Evolutionary conservation across 2,329 filamentous ascomycete species (phyloP).

Genomic region (Neocucurbitaria cava): DNA sequence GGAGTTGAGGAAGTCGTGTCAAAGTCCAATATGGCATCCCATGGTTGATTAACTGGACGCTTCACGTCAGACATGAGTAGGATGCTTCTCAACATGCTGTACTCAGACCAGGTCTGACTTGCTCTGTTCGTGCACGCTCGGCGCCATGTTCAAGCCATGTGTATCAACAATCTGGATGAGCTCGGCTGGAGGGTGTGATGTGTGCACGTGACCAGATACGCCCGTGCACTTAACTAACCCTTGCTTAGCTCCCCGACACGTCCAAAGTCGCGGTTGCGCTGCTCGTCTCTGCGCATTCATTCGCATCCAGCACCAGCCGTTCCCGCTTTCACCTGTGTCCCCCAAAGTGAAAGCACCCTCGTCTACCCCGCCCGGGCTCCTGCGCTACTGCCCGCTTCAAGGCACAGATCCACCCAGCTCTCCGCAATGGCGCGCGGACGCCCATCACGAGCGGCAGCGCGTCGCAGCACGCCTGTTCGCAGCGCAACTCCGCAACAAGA

Average conservation of each 20-base stretch:
- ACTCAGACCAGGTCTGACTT: background rate
- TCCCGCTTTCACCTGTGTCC: slow-evolving; percentile 5
- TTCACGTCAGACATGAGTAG: background rate
- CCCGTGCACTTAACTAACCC: slow-evolving; percentile 15
- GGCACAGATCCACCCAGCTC: background rate
- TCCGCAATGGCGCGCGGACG: slow-evolving; percentile 44
- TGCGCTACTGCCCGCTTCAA: background rate
- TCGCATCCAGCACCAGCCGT: slow-evolving; percentile 4
- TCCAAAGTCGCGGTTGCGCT: slow-evolving; percentile 27
- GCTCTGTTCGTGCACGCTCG: background rate
- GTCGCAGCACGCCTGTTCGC: slow-evolving; percentile 46
- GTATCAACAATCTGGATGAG: no score
- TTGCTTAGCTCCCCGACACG: slow-evolving; percentile 18
- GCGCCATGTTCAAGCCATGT: background rate
- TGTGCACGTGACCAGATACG: slow-evolving; percentile 11
- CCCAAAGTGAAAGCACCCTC: background rate
- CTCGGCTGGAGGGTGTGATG: no score
- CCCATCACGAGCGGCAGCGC: slow-evolving; percentile 48
- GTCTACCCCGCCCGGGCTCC: background rate
- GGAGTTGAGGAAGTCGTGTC: background rate
- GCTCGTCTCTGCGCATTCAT: slow-evolving; percentile 10
- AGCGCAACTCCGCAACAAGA: slow-evolving; percentile 47
- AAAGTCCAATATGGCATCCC: background rate
- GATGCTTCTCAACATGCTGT: background rate
- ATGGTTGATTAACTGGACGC: background rate